A percentile compares a stretch with the other conserved stretches of the same genome.
phyloP scores from a whole-genome alignment of 345 rosid genomes.

The Brassica rapa region DNA sequence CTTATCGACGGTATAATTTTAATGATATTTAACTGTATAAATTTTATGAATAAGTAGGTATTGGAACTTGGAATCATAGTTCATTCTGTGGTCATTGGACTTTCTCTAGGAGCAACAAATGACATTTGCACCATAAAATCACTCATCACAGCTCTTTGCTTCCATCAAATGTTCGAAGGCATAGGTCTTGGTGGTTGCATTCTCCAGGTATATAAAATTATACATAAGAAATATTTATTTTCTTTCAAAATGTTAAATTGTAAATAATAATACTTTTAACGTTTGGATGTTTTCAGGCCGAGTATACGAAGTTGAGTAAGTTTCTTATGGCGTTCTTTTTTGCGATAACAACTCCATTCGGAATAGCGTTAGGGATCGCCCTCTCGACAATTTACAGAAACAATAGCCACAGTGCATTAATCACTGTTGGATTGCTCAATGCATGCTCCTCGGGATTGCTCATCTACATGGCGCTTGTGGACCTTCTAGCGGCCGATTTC shows the following conservation, averaged over 20 bases:
- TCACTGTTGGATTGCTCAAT: slow-evolving; percentile 65
- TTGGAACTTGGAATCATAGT: slow-evolving; percentile 77
- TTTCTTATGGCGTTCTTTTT: slow-evolving; percentile 45
- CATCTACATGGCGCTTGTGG: slow-evolving; percentile 80
- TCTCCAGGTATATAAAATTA: slow-evolving; percentile 50
- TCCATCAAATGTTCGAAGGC: slow-evolving; percentile 89
- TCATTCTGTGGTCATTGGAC: slow-evolving; percentile 74
- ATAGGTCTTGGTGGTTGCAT: slow-evolving; percentile 90
- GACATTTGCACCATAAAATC: slow-evolving; percentile 69
- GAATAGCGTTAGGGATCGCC: slow-evolving; percentile 61
- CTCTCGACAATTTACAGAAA: slow-evolving; percentile 54
- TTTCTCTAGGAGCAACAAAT: slow-evolving; percentile 68
- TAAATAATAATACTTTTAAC: slow-evolving; percentile 28
- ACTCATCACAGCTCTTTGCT: slow-evolving; percentile 79
- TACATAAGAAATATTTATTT: background rate
- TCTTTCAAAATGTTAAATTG: background rate
- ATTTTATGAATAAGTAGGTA: slow-evolving; percentile 38
- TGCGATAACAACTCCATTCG: slow-evolving; percentile 60
- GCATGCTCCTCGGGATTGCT: slow-evolving; percentile 74
- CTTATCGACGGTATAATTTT: background rate
- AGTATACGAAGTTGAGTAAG: slow-evolving; percentile 51
- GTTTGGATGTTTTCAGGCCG: slow-evolving; percentile 43
- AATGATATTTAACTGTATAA: background rate
- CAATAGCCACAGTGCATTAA: slow-evolving; percentile 58
- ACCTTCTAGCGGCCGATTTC: slow-evolving; percentile 66